These are phyloP conservation scores for Simmondsia chinensis DNA, from an alignment of 148 eudicot genomes.

Conservation along the genomic window DNA sequence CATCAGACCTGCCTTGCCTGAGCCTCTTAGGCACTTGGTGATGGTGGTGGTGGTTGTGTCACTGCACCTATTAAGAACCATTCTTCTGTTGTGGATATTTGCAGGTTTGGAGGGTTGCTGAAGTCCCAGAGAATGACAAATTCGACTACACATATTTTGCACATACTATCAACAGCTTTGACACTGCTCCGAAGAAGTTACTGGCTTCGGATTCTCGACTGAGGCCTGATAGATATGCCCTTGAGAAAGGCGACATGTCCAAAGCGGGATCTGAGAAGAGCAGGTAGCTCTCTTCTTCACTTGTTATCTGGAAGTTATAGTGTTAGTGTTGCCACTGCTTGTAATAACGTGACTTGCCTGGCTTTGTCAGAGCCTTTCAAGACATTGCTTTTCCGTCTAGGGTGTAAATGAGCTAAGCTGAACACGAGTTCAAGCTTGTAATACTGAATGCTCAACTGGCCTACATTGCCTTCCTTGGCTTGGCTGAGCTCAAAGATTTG, in stretches of 20 bases:
- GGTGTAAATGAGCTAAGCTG: no score
- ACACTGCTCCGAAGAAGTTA: constrained; percentile 66
- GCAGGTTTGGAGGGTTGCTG: constrained; percentile 69
- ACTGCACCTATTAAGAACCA: not conserved
- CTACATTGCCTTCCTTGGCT: no score
- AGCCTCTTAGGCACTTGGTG: no score
- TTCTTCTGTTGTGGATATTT: not conserved
- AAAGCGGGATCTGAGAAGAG: constrained; percentile 74
- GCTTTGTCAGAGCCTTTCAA: no score
- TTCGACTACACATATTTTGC: constrained; percentile 72
- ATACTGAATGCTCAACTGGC: no score
- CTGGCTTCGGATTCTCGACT: constrained; percentile 74
- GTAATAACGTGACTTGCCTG: no score
- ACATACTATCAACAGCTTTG: constrained; percentile 67
- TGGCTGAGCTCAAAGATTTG: no score
- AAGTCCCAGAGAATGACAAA: constrained; percentile 52
- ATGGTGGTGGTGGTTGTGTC: no score
- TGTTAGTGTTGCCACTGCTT: no score
- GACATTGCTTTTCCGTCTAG: no score
- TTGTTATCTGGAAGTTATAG: not conserved
- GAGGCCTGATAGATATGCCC: constrained; percentile 74
- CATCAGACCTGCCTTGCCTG: no score
- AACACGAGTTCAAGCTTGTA: no score
- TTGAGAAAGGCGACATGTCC: constrained; percentile 61
- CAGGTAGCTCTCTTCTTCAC: constrained; percentile 35